Conservation (phyloP, 495 filamentous ascomycete genomes). For the Bacidia rubella region DNA sequence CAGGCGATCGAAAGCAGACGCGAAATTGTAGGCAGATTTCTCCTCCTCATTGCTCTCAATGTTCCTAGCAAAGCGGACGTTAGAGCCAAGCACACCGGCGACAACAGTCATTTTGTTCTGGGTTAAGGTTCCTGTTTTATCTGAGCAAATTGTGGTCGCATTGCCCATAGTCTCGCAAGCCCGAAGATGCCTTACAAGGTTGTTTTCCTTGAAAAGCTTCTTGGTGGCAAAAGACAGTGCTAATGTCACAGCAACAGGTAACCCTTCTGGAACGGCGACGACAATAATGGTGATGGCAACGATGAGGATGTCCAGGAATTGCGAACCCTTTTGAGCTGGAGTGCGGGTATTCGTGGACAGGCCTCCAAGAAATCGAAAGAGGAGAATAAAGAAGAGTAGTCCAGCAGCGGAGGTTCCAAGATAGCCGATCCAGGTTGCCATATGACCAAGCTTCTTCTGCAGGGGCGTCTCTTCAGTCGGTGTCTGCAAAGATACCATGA, state of each 20-base stretch:
- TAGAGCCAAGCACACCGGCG: slow-evolving; percentile 44
- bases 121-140: slow-evolving; percentile 60
- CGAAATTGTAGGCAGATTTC: slow-evolving; percentile 10
- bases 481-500: slow-evolving; percentile 48
- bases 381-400: slow-evolving; percentile 46
- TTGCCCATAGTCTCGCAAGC: slow-evolving; percentile 65
- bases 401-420: slow-evolving; percentile 42
- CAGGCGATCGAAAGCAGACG: slow-evolving; percentile 27
- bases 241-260: slow-evolving; percentile 53
- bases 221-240: slow-evolving; percentile 59
- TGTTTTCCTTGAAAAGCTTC: slow-evolving; percentile 57
- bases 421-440: slow-evolving; percentile 53
- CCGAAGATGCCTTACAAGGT: slow-evolving; percentile 49
- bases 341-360: slow-evolving; percentile 34
- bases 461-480: slow-evolving; percentile 50
- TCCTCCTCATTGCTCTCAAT: slow-evolving; percentile 22
- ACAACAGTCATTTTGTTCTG: slow-evolving; percentile 63
- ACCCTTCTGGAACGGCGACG: slow-evolving; percentile 57
- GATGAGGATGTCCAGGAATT: slow-evolving; percentile 55
- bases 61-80: slow-evolving; percentile 36
- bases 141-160: slow-evolving; percentile 54
- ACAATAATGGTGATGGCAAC: slow-evolving; percentile 59
- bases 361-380: slow-evolving; percentile 46
- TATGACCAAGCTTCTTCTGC: slow-evolving; percentile 45
- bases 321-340: slow-evolving; percentile 45